phyloP scores from a whole-genome alignment of 495 filamentous ascomycete species.

The Coniosporium apollinis region DNA sequence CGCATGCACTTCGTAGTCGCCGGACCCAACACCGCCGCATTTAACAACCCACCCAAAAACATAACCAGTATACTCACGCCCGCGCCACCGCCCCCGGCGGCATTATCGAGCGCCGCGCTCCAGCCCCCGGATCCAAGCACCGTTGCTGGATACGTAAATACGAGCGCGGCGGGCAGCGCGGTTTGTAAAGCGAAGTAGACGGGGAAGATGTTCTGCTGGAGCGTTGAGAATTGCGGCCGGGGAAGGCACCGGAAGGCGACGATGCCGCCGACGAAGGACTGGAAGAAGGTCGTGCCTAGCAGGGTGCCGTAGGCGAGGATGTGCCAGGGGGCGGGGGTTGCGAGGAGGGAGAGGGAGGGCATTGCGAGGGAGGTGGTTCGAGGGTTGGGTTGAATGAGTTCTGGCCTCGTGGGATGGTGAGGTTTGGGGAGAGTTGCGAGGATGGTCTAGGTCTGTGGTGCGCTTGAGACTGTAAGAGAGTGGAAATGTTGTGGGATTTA shows the following conservation, averaged over 20 bases:
- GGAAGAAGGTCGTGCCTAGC: slow-evolving; percentile 62
- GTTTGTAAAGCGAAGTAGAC: slow-evolving; percentile 75
- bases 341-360: slow-evolving; percentile 29
- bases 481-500: no score
- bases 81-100: slow-evolving; percentile 40
- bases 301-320: slow-evolving; percentile 66
- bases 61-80: slow-evolving; percentile 49
- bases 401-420: no score
- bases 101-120: slow-evolving; percentile 17
- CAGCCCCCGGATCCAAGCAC: slow-evolving; percentile 1
- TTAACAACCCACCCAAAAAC: slow-evolving; percentile 45
- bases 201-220: slow-evolving; percentile 70
- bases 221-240: slow-evolving; percentile 58
- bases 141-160: slow-evolving; percentile 53
- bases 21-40: slow-evolving; percentile 52
- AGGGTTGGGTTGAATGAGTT: no score
- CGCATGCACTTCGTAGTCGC: slow-evolving; percentile 53
- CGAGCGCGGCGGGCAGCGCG: slow-evolving; percentile 49
- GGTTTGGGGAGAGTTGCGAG: no score
- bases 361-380: no score
- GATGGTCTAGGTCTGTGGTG: no score
- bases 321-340: slow-evolving; percentile 57
- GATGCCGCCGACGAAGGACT: slow-evolving; percentile 69
- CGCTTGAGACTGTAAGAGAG: no score
- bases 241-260: slow-evolving; percentile 58